These are phyloP conservation scores for Bromus sterilis DNA, from an alignment of 176 grass and related monocot species.

Conservation along the genomic window DNA sequence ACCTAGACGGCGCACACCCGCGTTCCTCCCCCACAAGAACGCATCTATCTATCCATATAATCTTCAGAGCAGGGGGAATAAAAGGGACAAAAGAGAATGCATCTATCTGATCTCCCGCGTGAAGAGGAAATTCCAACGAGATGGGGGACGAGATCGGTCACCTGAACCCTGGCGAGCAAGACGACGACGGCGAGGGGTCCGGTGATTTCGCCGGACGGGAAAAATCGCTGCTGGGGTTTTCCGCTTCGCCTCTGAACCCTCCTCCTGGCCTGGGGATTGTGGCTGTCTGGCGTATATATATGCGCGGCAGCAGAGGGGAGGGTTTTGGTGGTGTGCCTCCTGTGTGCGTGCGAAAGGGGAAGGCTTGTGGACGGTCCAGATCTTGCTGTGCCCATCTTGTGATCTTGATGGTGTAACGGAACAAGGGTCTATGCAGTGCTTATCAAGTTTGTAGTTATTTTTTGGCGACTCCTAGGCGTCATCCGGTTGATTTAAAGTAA, in stretches of 20 bases:
- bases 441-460: too few relatives aligned
- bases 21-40: neutral
- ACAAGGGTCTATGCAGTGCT: neutral
- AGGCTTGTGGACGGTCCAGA: neutral
- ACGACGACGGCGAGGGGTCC: neutral
- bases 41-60: neutral
- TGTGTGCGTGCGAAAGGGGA: neutral
- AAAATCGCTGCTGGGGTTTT: neutral
- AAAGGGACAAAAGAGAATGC: neutral
- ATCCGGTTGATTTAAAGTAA: too few relatives aligned
- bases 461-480: too few relatives aligned
- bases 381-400: neutral
- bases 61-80: neutral
- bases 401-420: neutral
- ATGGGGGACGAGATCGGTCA: neutral
- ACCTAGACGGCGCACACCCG: neutral
- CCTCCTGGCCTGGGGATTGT: neutral
- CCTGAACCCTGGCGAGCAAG: neutral
- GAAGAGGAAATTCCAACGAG: neutral
- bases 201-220: neutral
- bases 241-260: neutral
- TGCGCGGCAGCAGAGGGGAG: neutral
- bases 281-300: neutral
- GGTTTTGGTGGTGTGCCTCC: neutral
- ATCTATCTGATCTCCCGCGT: neutral